phyloP scores from a whole-genome alignment of 331 rosid species.

The Stylosanthes scabra region DNA sequence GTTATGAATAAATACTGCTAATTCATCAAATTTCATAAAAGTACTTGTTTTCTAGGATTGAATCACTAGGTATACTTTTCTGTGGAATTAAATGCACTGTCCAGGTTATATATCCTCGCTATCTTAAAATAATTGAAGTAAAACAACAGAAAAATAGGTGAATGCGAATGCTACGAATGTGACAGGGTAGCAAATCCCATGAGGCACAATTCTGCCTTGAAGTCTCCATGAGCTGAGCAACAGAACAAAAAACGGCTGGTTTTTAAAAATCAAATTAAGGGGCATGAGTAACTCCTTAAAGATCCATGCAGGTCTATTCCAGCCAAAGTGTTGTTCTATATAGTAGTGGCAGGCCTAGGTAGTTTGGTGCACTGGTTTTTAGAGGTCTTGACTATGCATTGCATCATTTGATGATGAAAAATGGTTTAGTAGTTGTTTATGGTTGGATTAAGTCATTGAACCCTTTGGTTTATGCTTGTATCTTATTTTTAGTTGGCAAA shows the following conservation, averaged over 20 bases:
- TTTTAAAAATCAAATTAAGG: slow-evolving; percentile 8
- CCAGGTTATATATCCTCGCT: slow-evolving; percentile 10
- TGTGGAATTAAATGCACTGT: slow-evolving; percentile 1
- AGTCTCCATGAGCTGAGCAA: background rate
- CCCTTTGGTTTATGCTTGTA: slow-evolving; percentile 6
- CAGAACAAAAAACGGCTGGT: background rate
- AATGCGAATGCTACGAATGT: slow-evolving; percentile 21
- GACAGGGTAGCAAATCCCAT: background rate
- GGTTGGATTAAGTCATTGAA: background rate
- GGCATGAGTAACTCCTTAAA: background rate
- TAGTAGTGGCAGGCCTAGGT: background rate
- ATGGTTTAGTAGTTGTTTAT: background rate
- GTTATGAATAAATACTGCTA: slow-evolving; percentile 4
- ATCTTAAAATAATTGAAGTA: background rate
- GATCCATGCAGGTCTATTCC: background rate
- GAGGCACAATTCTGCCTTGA: background rate
- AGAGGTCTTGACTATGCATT: slow-evolving; percentile 12
- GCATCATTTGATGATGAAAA: slow-evolving; percentile 26
- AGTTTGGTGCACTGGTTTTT: slow-evolving; percentile 24
- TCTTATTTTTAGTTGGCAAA: slow-evolving; percentile 1
- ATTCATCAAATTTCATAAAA: slow-evolving; percentile 26
- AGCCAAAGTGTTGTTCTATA: background rate
- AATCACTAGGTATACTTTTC: background rate
- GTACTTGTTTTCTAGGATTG: slow-evolving; percentile 5
- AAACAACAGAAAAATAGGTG: slow-evolving; percentile 15